phyloP scores from a whole-genome alignment of 768 basidiomycete genomes.

The Cystobasidium tubakii region DNA sequence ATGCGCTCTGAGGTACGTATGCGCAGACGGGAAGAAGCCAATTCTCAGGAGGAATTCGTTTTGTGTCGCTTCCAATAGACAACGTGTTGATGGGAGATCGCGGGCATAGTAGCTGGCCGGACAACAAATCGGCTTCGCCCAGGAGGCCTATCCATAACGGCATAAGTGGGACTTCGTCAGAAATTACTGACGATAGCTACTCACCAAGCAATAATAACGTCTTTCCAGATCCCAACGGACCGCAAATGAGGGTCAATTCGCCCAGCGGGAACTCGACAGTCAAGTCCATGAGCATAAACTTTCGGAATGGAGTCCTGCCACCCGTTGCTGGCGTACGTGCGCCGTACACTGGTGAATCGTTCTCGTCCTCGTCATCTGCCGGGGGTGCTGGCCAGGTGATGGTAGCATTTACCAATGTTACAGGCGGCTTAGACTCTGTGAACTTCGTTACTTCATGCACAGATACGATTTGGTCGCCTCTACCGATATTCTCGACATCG shows the following conservation, averaged over 20 bases:
- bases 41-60: slow-evolving; percentile 56
- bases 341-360: neutral
- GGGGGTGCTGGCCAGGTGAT: slow-evolving; percentile 45
- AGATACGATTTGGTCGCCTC: neutral
- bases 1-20: slow-evolving; percentile 62
- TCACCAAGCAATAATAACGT: slow-evolving; percentile 29
- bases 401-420: slow-evolving; percentile 49
- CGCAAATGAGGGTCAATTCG: slow-evolving; percentile 54
- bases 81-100: slow-evolving; percentile 40
- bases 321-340: neutral
- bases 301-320: slow-evolving; percentile 29
- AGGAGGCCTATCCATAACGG: slow-evolving; percentile 39
- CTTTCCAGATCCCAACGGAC: slow-evolving; percentile 28
- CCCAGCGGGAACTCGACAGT: slow-evolving; percentile 61
- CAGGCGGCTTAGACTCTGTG: slow-evolving; percentile 37
- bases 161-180: neutral
- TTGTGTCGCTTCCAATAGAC: slow-evolving; percentile 39
- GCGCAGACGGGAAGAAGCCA: slow-evolving; percentile 49
- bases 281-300: slow-evolving; percentile 54
- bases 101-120: slow-evolving; percentile 36
- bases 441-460: neutral
- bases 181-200: slow-evolving; percentile 14
- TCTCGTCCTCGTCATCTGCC: slow-evolving; percentile 7
- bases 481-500: slow-evolving; percentile 50
- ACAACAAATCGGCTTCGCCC: slow-evolving; percentile 47